Conservation (phyloP, 2,329 filamentous ascomycete species). For the Sclerotinia subarctica region DNA sequence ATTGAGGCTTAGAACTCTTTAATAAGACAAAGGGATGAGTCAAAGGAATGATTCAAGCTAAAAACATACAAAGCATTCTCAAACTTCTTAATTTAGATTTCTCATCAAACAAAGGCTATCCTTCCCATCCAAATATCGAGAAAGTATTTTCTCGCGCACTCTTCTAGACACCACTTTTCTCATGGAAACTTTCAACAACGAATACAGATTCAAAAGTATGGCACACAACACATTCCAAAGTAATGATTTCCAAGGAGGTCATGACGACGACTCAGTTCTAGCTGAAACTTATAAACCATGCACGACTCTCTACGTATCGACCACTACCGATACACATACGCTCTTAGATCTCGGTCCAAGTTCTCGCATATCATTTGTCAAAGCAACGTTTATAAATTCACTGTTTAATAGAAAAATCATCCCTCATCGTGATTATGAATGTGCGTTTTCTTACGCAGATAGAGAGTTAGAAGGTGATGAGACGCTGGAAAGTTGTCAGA, state of each 20-base stretch:
- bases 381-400: background rate
- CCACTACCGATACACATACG: background rate
- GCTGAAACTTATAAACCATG: background rate
- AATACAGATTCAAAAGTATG: background rate
- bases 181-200: no score
- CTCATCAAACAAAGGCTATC: conserved; percentile 1
- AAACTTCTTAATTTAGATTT: conserved; percentile 4
- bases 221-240: background rate
- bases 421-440: background rate
- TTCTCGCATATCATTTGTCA: background rate
- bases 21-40: background rate
- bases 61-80: conserved; percentile 4
- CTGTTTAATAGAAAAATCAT: background rate
- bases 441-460: background rate
- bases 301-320: background rate
- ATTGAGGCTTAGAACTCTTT: background rate
- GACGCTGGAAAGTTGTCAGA: background rate
- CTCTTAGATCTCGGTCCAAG: background rate
- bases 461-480: background rate
- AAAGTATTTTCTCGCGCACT: background rate
- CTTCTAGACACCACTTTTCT: background rate
- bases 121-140: background rate
- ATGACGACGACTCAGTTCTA: background rate
- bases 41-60: background rate
- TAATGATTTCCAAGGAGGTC: background rate